phyloP scores from a whole-genome alignment of 2,329 filamentous ascomycete species.

The Teratosphaeriaceae sp. region DNA sequence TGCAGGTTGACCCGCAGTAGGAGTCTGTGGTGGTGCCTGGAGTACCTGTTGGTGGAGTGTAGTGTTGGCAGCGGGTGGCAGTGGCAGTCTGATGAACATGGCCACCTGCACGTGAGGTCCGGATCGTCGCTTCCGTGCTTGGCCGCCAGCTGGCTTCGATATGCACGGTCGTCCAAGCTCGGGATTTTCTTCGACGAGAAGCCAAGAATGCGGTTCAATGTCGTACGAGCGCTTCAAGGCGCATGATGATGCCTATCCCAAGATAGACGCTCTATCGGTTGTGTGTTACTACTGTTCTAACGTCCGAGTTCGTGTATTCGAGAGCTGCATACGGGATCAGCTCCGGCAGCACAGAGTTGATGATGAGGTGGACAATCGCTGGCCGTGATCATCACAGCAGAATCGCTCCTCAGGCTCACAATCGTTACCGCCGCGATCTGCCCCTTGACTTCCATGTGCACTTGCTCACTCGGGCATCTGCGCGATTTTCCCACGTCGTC shows the following conservation, averaged over 20 bases:
- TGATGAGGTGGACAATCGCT: too few relatives aligned
- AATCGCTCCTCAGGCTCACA: too few relatives aligned
- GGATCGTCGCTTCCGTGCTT: constrained; percentile 3
- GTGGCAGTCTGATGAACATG: neutral
- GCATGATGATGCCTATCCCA: neutral
- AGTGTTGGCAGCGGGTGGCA: neutral
- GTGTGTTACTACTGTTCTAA: too few relatives aligned
- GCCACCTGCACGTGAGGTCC: neutral
- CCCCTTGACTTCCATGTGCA: too few relatives aligned
- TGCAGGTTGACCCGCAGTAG: neutral
- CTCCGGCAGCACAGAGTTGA: too few relatives aligned
- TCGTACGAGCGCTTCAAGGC: neutral
- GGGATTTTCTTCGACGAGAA: neutral
- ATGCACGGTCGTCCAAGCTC: constrained; percentile 1
- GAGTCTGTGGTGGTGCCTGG: neutral
- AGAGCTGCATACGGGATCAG: too few relatives aligned
- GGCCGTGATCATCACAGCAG: too few relatives aligned
- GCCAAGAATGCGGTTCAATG: neutral
- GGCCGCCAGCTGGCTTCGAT: neutral
- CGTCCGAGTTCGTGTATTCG: too few relatives aligned
- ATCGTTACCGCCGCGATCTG: too few relatives aligned
- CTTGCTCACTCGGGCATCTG: neutral
- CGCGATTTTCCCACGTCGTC: neutral
- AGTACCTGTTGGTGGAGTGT: neutral
- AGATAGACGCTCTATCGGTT: too few relatives aligned